These are phyloP conservation scores for Lipomyces chichibuensis DNA, from an alignment of 805 yeast genomes.

Conservation along the genomic window DNA sequence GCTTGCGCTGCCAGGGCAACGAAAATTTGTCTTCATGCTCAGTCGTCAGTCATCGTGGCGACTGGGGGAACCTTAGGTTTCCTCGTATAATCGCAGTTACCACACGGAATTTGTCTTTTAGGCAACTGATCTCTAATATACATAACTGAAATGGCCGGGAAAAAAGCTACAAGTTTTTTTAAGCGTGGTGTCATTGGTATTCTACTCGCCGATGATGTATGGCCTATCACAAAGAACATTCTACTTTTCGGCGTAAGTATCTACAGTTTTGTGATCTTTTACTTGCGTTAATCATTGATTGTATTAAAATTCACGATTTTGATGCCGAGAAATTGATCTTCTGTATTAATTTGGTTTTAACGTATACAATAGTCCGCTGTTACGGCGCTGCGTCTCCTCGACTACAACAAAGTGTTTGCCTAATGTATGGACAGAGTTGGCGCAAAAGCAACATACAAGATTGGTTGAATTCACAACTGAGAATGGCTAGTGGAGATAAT, in stretches of 20 bases:
- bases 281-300: neutral
- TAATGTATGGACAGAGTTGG: neutral
- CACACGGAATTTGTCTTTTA: neutral
- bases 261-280: neutral
- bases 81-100: neutral
- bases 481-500: neutral
- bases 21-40: neutral
- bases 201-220: slow-evolving; percentile 21
- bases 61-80: neutral
- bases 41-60: neutral
- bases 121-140: neutral
- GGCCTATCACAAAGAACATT: slow-evolving; percentile 31
- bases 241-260: slow-evolving; percentile 23
- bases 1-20: neutral
- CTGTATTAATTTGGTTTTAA: neutral
- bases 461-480: neutral
- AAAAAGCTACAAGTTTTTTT: slow-evolving; percentile 2
- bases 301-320: neutral
- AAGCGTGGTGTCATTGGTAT: slow-evolving; percentile 12
- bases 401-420: slow-evolving; percentile 18
- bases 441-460: neutral
- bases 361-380: slow-evolving; percentile 17
- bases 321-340: neutral
- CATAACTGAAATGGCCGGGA: slow-evolving; percentile 19
- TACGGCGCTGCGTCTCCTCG: slow-evolving; percentile 12